Evolutionary conservation across 2,329 filamentous ascomycete genomes (phyloP).

Genomic region (Berkeleyomyces rouxiae): DNA sequence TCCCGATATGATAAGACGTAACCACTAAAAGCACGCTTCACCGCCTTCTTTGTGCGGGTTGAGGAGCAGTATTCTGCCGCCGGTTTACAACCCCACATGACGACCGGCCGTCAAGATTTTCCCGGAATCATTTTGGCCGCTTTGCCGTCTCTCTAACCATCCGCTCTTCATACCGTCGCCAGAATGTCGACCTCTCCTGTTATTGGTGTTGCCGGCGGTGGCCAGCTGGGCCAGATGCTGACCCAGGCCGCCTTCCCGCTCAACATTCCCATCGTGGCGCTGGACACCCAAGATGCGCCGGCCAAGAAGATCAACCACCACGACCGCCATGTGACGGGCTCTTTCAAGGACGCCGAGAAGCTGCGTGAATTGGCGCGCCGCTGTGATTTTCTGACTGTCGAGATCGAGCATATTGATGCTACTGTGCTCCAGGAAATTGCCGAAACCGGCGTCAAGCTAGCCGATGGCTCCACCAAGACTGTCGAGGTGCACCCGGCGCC

Average conservation of each 20-base stretch:
- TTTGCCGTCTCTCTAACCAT: background rate
- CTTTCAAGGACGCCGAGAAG: slow-evolving; percentile 68
- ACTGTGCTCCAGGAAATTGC: slow-evolving; percentile 71
- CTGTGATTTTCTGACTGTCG: slow-evolving; percentile 74
- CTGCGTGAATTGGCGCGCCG: slow-evolving; percentile 62
- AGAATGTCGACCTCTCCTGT: slow-evolving; percentile 23
- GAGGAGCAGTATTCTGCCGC: slow-evolving; percentile 8
- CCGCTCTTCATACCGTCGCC: background rate
- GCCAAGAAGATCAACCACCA: slow-evolving; percentile 75
- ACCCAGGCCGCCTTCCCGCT: slow-evolving; percentile 64
- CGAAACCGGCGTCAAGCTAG: slow-evolving; percentile 42
- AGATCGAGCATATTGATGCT: slow-evolving; percentile 94
- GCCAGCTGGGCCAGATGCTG: slow-evolving; percentile 85
- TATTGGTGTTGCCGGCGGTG: slow-evolving; percentile 40
- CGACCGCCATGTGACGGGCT: slow-evolving; percentile 60
- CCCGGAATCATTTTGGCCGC: background rate
- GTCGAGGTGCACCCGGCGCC: slow-evolving; percentile 64
- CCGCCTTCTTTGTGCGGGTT: background rate
- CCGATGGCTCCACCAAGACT: slow-evolving; percentile 26
- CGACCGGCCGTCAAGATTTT: slow-evolving; percentile 11
- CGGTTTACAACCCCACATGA: slow-evolving; percentile 11
- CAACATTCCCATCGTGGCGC: slow-evolving; percentile 60
- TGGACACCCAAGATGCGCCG: slow-evolving; percentile 61
- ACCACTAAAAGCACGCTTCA: slow-evolving; percentile 4
- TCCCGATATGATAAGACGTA: background rate